Base-by-base conservation (phyloP, 352 stramenopile genomes). In the Globisporangium carolinianum region DNA sequence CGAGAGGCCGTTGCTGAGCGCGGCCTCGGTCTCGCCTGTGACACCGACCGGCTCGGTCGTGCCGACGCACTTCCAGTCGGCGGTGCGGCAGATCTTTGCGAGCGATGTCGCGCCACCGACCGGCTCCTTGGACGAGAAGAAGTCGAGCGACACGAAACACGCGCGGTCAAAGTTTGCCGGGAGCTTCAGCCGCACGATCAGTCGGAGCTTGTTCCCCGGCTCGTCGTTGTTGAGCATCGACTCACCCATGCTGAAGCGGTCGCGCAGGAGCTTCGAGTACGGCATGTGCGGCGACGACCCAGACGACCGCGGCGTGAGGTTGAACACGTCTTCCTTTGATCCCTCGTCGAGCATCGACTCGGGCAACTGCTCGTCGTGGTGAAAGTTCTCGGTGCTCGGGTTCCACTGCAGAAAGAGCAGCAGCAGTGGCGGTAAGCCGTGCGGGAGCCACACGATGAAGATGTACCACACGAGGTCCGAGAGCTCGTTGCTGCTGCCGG, bases 391-490 rank as follows among this genome's bases (percentile, higher is more conserved):
- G 0, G 83, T 90, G 54, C 81, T 86, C 48, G 83, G 83, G 52
- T 92, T 92, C 83, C 83, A 95, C 53, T 95, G 85, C 32, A 95
- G 65, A 58, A 95, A 93, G 2, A 95, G 68, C 36, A 95, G 63
- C 17, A 92, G 62, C 10, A 93, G 64, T 15, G 85, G 85, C 18
- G 85, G 85, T 6, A 90, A 57, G 24, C 77, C 77, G 38, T 93
- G 79, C 6, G 85, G 85, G 0, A 93, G 65, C 85, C 85, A 95
- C 35, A 95, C 71, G 18, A 91, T 90, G 55, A 95, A 95, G 57
- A 92, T 77, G 58, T 95, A 95, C 83, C 83, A 95, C 12, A 95
- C 76, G 14, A 82, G 67, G 50, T 92, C 83, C 5, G 83, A 93
- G 24, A 93, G 69, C 56, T 90, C 76, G 47, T 73, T 80, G 50